Conservation (phyloP, 1,139 yeast species). For the Geotrichum carabidarum region DNA sequence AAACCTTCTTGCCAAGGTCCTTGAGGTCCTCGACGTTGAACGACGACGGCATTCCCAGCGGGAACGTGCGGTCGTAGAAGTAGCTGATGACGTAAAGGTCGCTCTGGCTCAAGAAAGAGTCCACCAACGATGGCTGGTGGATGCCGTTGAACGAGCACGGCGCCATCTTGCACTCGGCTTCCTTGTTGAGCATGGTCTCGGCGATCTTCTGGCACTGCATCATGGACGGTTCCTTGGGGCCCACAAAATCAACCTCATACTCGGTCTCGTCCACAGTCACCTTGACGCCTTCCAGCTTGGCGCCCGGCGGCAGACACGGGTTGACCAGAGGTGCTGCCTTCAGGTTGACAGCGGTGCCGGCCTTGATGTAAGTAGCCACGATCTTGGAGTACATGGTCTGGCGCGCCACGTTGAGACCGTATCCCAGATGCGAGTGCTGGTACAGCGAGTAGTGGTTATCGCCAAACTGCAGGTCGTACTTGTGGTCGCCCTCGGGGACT, state of each 20-base stretch:
- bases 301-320: constrained; percentile 79
- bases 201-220: constrained; percentile 75
- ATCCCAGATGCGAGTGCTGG: constrained; percentile 87
- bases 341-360: constrained; percentile 13
- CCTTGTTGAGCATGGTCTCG: constrained; percentile 71
- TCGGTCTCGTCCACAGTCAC: constrained; percentile 19
- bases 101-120: constrained; percentile 58
- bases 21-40: constrained; percentile 79
- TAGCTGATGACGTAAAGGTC: constrained; percentile 82
- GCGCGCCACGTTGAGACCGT: constrained; percentile 89
- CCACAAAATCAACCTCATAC: constrained; percentile 56
- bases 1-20: constrained; percentile 76
- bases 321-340: constrained; percentile 36
- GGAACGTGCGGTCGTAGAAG: constrained; percentile 84
- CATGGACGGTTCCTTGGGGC: constrained; percentile 54
- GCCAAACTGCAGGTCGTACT: constrained; percentile 70
- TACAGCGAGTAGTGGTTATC: constrained; percentile 66
- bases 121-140: constrained; percentile 83
- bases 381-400: constrained; percentile 59
- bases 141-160: constrained; percentile 94
- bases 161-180: constrained; percentile 56
- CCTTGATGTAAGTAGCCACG: constrained; percentile 17
- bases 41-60: constrained; percentile 88
- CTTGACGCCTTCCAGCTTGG: constrained; percentile 43
- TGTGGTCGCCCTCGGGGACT: constrained; percentile 79